Evolutionary conservation across 305 asterid genomes (phyloP).

Genomic region (Solanum chacoense): DNA sequence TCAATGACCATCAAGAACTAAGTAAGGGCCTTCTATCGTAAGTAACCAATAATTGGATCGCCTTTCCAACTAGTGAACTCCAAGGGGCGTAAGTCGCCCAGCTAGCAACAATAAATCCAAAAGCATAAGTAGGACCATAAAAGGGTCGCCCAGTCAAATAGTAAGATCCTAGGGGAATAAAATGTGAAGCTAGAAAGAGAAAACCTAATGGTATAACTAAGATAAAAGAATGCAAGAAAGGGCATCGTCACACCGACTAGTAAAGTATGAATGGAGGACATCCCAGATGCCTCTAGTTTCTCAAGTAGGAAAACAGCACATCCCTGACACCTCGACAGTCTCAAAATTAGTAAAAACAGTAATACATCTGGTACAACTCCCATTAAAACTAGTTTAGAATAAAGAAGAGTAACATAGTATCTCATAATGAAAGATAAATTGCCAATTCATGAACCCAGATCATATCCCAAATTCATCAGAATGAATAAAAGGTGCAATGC

Average conservation of each 20-base stretch:
- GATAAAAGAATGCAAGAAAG: not conserved
- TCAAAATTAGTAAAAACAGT: not conserved
- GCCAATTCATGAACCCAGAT: no score
- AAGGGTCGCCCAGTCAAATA: not conserved
- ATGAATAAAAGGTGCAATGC: not conserved
- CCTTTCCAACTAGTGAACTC: not conserved
- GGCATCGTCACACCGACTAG: not conserved
- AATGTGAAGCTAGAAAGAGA: not conserved
- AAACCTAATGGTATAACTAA: not conserved
- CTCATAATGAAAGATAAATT: not conserved
- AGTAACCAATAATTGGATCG: not conserved
- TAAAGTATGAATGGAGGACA: not conserved
- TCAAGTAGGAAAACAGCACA: not conserved
- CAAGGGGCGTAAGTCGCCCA: not conserved
- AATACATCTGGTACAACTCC: not conserved
- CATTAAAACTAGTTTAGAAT: not conserved
- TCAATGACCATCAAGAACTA: not conserved
- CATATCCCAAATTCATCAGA: not conserved
- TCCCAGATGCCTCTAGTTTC: not conserved
- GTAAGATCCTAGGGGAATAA: not conserved
- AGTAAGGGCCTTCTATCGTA: no score
- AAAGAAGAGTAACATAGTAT: no score
- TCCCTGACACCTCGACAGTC: not conserved
- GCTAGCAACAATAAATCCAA: not conserved
- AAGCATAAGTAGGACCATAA: not conserved